These are phyloP conservation scores for Flaveria sonorensis DNA, from an alignment of 129 eudicot genomes.

Conservation along the genomic window DNA sequence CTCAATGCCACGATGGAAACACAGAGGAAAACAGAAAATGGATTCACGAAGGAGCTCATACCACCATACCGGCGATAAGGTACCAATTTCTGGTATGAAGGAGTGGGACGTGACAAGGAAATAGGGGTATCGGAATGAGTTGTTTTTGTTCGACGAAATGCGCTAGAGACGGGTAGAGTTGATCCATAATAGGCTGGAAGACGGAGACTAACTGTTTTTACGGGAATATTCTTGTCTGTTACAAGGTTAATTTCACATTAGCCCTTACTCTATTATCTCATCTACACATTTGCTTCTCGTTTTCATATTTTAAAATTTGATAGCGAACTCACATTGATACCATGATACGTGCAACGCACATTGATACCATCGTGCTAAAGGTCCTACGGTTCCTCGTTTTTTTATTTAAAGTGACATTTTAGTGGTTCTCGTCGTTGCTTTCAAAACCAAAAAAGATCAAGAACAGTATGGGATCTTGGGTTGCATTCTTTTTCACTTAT, in stretches of 20 bases:
- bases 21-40: constrained; percentile 59
- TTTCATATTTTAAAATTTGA: not conserved
- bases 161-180: constrained; percentile 26
- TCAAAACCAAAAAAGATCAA: too few relatives aligned
- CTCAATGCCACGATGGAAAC: constrained; percentile 72
- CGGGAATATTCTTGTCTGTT: constrained; percentile 20
- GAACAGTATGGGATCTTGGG: too few relatives aligned
- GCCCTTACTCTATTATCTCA: not conserved
- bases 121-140: constrained; percentile 18
- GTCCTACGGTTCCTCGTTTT: too few relatives aligned
- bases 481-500: too few relatives aligned
- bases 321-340: too few relatives aligned
- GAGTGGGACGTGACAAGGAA: constrained; percentile 42
- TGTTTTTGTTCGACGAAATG: constrained; percentile 41
- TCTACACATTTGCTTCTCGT: not conserved
- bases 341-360: too few relatives aligned
- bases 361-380: too few relatives aligned
- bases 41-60: constrained; percentile 16
- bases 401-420: too few relatives aligned
- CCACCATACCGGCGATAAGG: constrained; percentile 46
- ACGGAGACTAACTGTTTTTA: constrained; percentile 21
- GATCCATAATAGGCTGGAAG: constrained; percentile 25
- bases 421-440: too few relatives aligned
- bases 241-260: not conserved
- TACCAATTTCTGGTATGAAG: constrained; percentile 87